Evolutionary conservation across 2,329 filamentous ascomycete species (phyloP), one percentile per base, ranked within the genome.

Genomic region (Alternaria postmessia): DNA sequence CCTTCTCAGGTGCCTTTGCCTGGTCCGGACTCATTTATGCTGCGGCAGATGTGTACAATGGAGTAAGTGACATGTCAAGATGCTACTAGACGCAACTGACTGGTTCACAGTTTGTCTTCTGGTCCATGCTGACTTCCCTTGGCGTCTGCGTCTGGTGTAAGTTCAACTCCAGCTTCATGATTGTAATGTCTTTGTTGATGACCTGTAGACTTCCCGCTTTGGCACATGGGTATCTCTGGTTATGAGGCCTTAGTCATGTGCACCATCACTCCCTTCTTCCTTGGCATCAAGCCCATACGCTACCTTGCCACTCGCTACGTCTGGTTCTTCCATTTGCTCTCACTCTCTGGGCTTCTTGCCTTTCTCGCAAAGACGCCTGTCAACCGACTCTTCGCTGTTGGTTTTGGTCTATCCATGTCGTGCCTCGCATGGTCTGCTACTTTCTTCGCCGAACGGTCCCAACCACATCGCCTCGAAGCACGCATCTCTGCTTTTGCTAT

Each of bases 151-250:
- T 99, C 44, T 99, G 95, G 95, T 99, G 90, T 93, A 88, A 86
- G 90, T 87, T 16, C 4, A 36, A 49, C 14, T 9, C 12, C 9
- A 18, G 7, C 22, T 14, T 22, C 16, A 39, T 7, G 26, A 16
- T 5, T n/a, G 20, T 11, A 18, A 32, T 11, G 16, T 55, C 12
- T 16, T 38, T 26, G 30, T 72, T 75, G 49, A 77, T 58, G 16
- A 36, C 3, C 9, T 22, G 3, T 64, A 93, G 91, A 96, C 79
- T 99, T 99, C 77, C 95, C 95, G 14, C 87, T 99, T 11, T 99
- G 95, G 95, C 89, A 97, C 78, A 99, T 99, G 95, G 95, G 95
- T 28, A 96, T 99, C 62, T 98, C 94, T 4, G 95, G 95, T 64
- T 99, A 95, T 75, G 95, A 99, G 80, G 90, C 89, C 43, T 85